These are phyloP conservation scores for Axilococcus clingmanii DNA, from an alignment of 139 green algal species.

Conservation along the genomic window DNA sequence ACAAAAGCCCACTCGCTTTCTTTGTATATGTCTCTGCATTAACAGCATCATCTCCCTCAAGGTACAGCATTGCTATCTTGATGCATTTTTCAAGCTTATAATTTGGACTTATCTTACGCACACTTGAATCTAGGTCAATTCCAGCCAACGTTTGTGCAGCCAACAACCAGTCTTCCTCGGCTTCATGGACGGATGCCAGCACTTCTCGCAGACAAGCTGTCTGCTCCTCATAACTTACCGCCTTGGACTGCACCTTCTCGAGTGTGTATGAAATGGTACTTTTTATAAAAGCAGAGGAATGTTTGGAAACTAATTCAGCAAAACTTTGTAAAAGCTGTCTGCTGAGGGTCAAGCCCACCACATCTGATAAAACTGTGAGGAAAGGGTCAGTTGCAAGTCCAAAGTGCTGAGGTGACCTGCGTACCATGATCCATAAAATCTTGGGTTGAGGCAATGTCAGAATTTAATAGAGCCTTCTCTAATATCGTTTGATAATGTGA, in stretches of 20 bases:
- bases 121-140: constrained; percentile 84
- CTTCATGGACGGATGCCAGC: constrained; percentile 39
- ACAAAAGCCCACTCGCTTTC: constrained; percentile 77
- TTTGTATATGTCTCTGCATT: constrained; percentile 91
- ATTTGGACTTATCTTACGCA: constrained; percentile 40
- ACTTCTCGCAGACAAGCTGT: constrained; percentile 46
- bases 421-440: too few species aligned
- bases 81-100: constrained; percentile 88
- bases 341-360: too few species aligned
- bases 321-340: too few species aligned
- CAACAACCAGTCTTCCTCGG: constrained; percentile 80
- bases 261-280: too few species aligned
- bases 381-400: too few species aligned
- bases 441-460: too few species aligned
- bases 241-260: constrained; percentile 53
- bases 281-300: too few species aligned
- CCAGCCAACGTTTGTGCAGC: constrained; percentile 77
- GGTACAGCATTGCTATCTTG: constrained; percentile 90
- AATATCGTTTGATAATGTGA: too few species aligned
- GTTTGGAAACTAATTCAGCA: too few species aligned
- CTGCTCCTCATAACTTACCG: constrained; percentile 82
- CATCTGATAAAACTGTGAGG: too few species aligned
- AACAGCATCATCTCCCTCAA: constrained; percentile 85
- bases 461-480: too few species aligned
- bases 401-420: too few species aligned